Evolutionary conservation across 2,329 filamentous ascomycete species (phyloP).

Genomic region (Paracamarosporium sp.): DNA sequence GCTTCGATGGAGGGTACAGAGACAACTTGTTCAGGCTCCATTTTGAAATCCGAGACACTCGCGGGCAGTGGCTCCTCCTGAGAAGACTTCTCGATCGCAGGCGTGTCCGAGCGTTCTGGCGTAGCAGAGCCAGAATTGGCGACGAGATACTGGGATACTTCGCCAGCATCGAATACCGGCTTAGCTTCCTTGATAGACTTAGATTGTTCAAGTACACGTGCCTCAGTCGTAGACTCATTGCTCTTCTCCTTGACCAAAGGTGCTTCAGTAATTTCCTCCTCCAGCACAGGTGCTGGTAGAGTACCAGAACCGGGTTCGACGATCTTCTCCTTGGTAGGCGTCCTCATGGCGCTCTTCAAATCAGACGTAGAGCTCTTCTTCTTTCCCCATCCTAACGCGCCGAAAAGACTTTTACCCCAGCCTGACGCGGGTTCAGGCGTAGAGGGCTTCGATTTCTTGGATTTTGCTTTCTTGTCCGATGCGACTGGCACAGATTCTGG

Average conservation of each 20-base stretch:
- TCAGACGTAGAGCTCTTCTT: conserved; percentile 28
- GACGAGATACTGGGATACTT: neutral
- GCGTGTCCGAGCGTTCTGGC: neutral
- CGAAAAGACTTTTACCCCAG: conserved; percentile 35
- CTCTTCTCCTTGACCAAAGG: neutral
- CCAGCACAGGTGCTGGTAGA: neutral
- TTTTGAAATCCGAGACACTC: neutral
- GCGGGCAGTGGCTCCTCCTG: neutral
- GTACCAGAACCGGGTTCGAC: neutral
- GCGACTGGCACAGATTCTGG: conserved; percentile 1
- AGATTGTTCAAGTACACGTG: neutral
- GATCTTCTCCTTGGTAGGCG: conserved; percentile 10
- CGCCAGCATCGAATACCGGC: neutral
- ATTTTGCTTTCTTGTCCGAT: neutral
- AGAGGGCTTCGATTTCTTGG: neutral
- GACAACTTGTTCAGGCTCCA: neutral
- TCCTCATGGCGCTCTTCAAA: conserved; percentile 1
- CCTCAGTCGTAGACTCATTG: neutral
- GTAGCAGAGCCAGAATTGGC: neutral
- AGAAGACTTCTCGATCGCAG: neutral
- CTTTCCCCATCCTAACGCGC: conserved; percentile 42
- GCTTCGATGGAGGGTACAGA: neutral
- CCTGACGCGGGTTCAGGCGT: conserved; percentile 17
- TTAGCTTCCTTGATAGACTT: neutral
- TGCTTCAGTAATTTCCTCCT: neutral